These are phyloP conservation scores for Verticillium nonalfalfae DNA, from an alignment of 2,329 filamentous ascomycete genomes.

Conservation along the genomic window DNA sequence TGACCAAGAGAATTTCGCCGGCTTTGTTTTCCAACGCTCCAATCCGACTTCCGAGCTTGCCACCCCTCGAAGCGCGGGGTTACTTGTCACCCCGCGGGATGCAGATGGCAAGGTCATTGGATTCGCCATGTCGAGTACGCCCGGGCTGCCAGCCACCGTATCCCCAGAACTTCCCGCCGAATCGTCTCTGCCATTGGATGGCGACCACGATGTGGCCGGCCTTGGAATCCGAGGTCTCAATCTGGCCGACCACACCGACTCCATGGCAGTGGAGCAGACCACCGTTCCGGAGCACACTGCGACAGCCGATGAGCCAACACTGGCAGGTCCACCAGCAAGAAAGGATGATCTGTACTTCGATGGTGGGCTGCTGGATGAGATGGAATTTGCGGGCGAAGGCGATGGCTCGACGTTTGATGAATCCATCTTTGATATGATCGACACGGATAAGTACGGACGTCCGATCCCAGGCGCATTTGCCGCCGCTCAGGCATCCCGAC, in stretches of 20 bases:
- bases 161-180: constrained; percentile 3
- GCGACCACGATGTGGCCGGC: constrained; percentile 22
- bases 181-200: constrained; percentile 2
- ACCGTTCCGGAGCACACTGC: constrained; percentile 2
- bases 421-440: constrained; percentile 64
- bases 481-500: constrained; percentile 40
- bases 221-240: constrained; percentile 32
- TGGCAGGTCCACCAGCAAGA: constrained; percentile 21
- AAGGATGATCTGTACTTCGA: constrained; percentile 64
- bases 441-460: constrained; percentile 56
- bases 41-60: constrained; percentile 42
- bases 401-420: constrained; percentile 61
- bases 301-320: neutral
- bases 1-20: constrained; percentile 55
- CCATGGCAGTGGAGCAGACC: neutral
- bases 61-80: constrained; percentile 41
- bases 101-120: constrained; percentile 48
- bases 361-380: constrained; percentile 44
- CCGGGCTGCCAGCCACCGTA: constrained; percentile 14
- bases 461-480: constrained; percentile 54
- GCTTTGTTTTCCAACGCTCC: constrained; percentile 52
- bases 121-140: constrained; percentile 45
- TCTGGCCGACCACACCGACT: neutral
- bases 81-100: constrained; percentile 49
- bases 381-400: constrained; percentile 41